Conservation (phyloP, 169 alveolate genomes). For the Amoebophrya sp. region DNA sequence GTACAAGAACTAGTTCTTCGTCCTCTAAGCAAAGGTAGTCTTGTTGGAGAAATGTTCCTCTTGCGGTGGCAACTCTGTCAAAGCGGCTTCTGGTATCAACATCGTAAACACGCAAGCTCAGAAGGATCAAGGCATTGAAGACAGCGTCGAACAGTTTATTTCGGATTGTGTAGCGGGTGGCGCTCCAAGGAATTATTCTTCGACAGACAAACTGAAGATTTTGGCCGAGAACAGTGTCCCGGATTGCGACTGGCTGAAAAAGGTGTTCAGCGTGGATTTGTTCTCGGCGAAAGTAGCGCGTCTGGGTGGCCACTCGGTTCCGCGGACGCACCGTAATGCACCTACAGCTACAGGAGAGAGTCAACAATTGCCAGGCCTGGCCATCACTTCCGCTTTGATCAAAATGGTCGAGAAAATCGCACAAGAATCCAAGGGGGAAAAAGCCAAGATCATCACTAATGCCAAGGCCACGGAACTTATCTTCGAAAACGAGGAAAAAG, state of each 20-base stretch:
- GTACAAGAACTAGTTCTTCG: too few species aligned
- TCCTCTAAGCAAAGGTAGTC: too few species aligned
- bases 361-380: slow-evolving; percentile 45
- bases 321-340: slow-evolving; percentile 58
- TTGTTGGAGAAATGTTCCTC: slow-evolving; percentile 29
- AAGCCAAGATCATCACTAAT: slow-evolving; percentile 50
- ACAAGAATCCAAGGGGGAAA: slow-evolving; percentile 34
- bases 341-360: too few species aligned
- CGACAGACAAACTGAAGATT: slow-evolving; percentile 49
- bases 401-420: slow-evolving; percentile 34
- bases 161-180: slow-evolving; percentile 52
- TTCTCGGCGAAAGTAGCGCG: slow-evolving; percentile 53
- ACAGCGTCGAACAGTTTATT: slow-evolving; percentile 41
- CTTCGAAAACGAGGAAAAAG: neutral
- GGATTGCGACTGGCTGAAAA: slow-evolving; percentile 50
- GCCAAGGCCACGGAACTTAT: slow-evolving; percentile 38
- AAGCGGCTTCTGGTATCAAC: slow-evolving; percentile 56
- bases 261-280: slow-evolving; percentile 52
- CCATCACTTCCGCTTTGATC: slow-evolving; percentile 42
- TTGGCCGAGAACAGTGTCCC: neutral
- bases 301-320: slow-evolving; percentile 59
- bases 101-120: slow-evolving; percentile 45
- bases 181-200: too few species aligned
- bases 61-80: slow-evolving; percentile 42
- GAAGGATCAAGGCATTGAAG: slow-evolving; percentile 38